A percentile compares a stretch with the other conserved stretches of the same genome.
phyloP scores from a whole-genome alignment of 495 filamentous ascomycete genomes.

The Xylaria sp. region DNA sequence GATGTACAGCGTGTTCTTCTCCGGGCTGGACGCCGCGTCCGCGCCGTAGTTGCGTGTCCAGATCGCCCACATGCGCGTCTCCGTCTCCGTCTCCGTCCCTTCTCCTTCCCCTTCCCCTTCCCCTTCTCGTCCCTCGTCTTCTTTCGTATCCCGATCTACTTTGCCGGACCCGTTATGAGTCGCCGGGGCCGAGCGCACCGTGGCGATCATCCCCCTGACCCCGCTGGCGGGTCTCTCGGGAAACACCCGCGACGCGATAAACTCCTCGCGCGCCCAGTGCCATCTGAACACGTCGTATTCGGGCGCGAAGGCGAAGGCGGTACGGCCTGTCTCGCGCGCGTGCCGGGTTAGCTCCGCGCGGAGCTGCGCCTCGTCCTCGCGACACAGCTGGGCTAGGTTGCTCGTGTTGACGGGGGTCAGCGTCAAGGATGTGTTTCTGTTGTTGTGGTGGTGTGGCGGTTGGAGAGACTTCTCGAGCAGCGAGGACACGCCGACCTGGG shows the following conservation, averaged over 20 bases:
- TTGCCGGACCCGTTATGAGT: background rate
- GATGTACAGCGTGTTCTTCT: slow-evolving; percentile 77
- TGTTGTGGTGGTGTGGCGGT: too few relatives aligned
- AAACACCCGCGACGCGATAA: slow-evolving; percentile 65
- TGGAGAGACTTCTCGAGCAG: slow-evolving; percentile 11
- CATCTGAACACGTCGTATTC: slow-evolving; percentile 76
- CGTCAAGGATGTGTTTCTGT: slow-evolving; percentile 3
- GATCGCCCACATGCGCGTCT: slow-evolving; percentile 70
- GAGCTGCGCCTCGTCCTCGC: slow-evolving; percentile 60
- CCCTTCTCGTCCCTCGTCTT: slow-evolving; percentile 25
- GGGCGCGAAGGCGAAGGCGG: slow-evolving; percentile 73
- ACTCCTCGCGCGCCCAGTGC: slow-evolving; percentile 89
- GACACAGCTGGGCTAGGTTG: slow-evolving; percentile 65
- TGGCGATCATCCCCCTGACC: slow-evolving; percentile 69
- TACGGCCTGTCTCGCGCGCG: slow-evolving; percentile 40
- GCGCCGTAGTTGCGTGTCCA: slow-evolving; percentile 78
- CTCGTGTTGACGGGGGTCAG: slow-evolving; percentile 51
- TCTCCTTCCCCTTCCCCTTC: slow-evolving; percentile 29
- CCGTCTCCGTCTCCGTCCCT: too few relatives aligned
- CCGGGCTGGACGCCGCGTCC: slow-evolving; percentile 38
- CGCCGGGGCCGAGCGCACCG: background rate
- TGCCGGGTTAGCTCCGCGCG: slow-evolving; percentile 43
- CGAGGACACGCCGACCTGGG: slow-evolving; percentile 8
- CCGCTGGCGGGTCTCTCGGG: slow-evolving; percentile 47
- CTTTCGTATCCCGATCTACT: slow-evolving; percentile 27